Evolutionary conservation across 169 alveolate species (phyloP).

Genomic region (Cryptosporidium xiaoi): DNA sequence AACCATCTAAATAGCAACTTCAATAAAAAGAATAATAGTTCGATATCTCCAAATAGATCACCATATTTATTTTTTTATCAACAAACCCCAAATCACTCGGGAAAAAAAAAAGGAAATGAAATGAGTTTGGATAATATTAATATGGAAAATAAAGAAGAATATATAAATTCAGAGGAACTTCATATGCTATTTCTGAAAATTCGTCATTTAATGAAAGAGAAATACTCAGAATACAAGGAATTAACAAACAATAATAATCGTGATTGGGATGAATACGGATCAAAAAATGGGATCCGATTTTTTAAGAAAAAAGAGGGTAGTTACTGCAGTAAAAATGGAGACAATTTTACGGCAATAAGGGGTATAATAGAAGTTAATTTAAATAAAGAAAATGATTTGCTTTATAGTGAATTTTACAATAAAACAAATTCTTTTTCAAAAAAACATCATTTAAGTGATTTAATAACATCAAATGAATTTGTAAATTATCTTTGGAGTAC

Average conservation of each 20-base stretch:
- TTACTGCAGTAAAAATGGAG: not conserved
- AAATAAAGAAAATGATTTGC: conserved; percentile 47
- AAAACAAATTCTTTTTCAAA: conserved; percentile 13
- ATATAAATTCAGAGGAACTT: conserved; percentile 4
- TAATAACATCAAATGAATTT: conserved; percentile 54
- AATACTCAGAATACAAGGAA: conserved; percentile 31
- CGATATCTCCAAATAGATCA: not conserved
- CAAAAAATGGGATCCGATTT: conserved; percentile 46
- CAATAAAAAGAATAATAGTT: not conserved
- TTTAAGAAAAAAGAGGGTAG: conserved; percentile 16
- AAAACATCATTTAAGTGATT: conserved; percentile 44
- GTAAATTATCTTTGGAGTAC: conserved; percentile 52
- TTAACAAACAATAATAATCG: conserved; percentile 27
- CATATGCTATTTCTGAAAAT: conserved; percentile 19
- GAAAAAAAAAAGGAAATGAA: not conserved
- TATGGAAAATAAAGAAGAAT: conserved; percentile 1
- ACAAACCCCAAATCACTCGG: conserved; percentile 1
- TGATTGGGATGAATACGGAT: conserved; percentile 61
- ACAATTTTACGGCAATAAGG: conserved; percentile 19
- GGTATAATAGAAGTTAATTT: conserved; percentile 63
- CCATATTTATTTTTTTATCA: not conserved
- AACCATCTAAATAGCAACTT: not conserved
- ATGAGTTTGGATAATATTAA: not conserved
- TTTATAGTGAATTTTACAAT: conserved; percentile 5
- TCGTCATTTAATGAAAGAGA: conserved; percentile 27